Evolutionary conservation across 2,329 filamentous ascomycete species (phyloP).

Genomic region (Penicillium oxalicum): DNA sequence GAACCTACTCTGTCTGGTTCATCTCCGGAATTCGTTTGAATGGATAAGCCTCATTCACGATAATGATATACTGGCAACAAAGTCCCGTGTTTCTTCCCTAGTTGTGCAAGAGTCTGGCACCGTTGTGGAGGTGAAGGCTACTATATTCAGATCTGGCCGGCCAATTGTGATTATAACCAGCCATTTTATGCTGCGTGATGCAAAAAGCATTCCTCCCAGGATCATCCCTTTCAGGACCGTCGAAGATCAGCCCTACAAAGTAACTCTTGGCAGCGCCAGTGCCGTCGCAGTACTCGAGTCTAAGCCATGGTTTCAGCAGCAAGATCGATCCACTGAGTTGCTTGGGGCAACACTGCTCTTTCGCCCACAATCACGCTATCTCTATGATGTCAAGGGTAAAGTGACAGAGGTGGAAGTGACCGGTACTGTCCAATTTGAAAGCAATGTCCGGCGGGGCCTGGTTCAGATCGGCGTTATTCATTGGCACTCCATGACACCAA

Average conservation of each 20-base stretch:
- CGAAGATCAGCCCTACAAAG: not conserved
- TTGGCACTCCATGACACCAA: not conserved
- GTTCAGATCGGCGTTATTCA: not conserved
- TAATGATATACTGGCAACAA: not conserved
- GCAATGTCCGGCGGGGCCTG: not conserved
- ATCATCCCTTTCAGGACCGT: not conserved
- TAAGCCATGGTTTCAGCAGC: not conserved
- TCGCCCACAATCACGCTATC: not conserved
- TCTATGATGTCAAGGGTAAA: not conserved
- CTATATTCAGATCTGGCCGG: not conserved
- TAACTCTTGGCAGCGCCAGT: not conserved
- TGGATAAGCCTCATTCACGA: not conserved
- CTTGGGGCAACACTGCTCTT: not conserved
- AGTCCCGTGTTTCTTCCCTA: not conserved
- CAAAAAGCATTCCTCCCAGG: constrained; percentile 55
- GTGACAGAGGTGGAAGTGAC: not conserved
- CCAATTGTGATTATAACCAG: constrained; percentile 78
- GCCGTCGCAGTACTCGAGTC: not conserved
- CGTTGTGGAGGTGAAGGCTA: constrained; percentile 2
- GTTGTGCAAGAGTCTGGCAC: constrained; percentile 2
- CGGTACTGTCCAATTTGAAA: not conserved
- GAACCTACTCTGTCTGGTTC: constrained; percentile 1
- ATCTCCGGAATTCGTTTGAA: not conserved
- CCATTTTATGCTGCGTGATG: constrained; percentile 87
- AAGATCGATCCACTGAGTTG: not conserved